A percentile compares a stretch with the other conserved stretches of the same genome.
Conservation (phyloP, 257 asterid species). For the Marsdenia floribunda region DNA sequence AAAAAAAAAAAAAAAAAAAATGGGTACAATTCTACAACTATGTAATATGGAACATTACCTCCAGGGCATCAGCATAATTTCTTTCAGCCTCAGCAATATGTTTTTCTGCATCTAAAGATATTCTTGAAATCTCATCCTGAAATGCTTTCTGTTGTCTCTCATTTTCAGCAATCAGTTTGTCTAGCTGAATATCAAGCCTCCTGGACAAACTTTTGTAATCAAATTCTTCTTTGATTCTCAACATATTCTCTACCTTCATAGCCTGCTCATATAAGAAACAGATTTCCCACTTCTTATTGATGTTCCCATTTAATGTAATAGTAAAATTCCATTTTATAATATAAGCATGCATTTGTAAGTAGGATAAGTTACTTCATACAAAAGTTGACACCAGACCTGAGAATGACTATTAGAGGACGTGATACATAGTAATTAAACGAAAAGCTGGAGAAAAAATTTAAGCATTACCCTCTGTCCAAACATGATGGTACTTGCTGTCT, state of each 20-base stretch:
- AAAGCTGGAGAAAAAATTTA: conserved; percentile 8
- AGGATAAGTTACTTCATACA: neutral
- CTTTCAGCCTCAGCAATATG: conserved; percentile 57
- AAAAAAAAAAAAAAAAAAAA: neutral
- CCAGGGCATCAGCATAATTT: conserved; percentile 52
- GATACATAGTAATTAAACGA: neutral
- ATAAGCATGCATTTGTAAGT: neutral
- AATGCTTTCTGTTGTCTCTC: conserved; percentile 74
- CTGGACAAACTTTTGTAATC: conserved; percentile 85
- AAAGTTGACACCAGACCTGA: neutral
- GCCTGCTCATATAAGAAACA: conserved; percentile 44
- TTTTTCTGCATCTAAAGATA: conserved; percentile 58
- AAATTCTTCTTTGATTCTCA: conserved; percentile 77
- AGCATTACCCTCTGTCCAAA: conserved; percentile 79
- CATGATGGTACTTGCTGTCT: conserved; percentile 81
- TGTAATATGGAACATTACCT: conserved; percentile 33
- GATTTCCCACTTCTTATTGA: neutral
- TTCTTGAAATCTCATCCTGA: conserved; percentile 63
- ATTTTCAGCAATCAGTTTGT: conserved; percentile 69
- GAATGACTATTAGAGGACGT: conserved; percentile 3
- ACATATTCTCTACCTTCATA: conserved; percentile 88
- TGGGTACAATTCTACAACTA: neutral
- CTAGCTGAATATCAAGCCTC: conserved; percentile 70
- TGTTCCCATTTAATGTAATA: neutral
- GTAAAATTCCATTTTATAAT: neutral